These are phyloP conservation scores for Thamnidium elegans DNA, from an alignment of 192 early-diverging fungal genomes.

Conservation along the genomic window DNA sequence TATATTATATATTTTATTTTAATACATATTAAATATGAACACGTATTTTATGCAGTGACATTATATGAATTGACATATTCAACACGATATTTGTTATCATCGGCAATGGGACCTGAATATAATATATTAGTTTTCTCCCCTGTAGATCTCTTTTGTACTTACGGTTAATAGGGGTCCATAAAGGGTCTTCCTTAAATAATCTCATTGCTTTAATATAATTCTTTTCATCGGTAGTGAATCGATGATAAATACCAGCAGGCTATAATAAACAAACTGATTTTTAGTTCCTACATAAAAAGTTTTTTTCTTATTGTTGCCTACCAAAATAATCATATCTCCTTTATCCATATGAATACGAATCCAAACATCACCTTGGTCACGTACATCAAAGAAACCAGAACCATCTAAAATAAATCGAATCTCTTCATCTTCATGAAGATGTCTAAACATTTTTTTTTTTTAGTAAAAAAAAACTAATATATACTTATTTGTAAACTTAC, in stretches of 20 bases:
- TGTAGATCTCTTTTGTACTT: conserved; percentile 17
- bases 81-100: conserved; percentile 53
- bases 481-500: conserved; percentile 35
- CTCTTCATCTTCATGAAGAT: conserved; percentile 97
- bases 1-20: neutral
- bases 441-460: conserved; percentile 41
- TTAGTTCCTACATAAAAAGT: neutral
- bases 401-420: conserved; percentile 91
- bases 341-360: conserved; percentile 75
- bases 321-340: conserved; percentile 85
- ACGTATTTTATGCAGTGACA: conserved; percentile 3
- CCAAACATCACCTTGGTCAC: conserved; percentile 67
- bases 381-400: conserved; percentile 89
- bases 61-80: conserved; percentile 45
- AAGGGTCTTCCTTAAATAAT: conserved; percentile 76
- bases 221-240: conserved; percentile 86
- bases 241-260: conserved; percentile 94
- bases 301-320: conserved; percentile 22
- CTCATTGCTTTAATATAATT: conserved; percentile 90
- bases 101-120: conserved; percentile 45
- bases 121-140: neutral
- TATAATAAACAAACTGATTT: conserved; percentile 22
- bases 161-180: conserved; percentile 81
- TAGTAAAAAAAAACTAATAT: neutral
- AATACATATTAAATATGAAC: neutral